Evolutionary conservation across 495 filamentous ascomycete genomes (phyloP).

Genomic region (Lineolata rhizophorae): DNA sequence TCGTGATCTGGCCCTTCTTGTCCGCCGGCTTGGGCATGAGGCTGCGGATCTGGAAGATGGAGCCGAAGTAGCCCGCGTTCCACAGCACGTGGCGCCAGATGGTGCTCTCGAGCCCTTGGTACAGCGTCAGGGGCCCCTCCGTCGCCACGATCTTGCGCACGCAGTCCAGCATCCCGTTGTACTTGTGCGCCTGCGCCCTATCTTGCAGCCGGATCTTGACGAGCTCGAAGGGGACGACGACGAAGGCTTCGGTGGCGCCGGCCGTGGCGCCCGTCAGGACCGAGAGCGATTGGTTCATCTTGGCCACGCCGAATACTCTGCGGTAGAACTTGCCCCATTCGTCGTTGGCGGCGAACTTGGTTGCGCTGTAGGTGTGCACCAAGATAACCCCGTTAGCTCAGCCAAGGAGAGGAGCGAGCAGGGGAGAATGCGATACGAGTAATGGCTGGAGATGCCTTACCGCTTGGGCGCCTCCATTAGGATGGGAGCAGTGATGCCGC

Average conservation of each 20-base stretch:
- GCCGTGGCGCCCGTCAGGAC: constrained; percentile 84
- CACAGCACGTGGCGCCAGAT: constrained; percentile 93
- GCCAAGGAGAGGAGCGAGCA: constrained; percentile 1
- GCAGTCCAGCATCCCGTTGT: constrained; percentile 81
- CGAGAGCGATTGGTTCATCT: constrained; percentile 80
- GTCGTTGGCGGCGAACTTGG: constrained; percentile 97
- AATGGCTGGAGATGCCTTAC: constrained; percentile 12
- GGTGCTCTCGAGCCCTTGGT: constrained; percentile 90
- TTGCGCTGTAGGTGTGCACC: constrained; percentile 42
- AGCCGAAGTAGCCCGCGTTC: constrained; percentile 96
- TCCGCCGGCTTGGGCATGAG: constrained; percentile 57
- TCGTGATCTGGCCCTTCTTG: constrained; percentile 60
- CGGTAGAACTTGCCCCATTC: constrained; percentile 90
- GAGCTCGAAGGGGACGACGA: constrained; percentile 85
- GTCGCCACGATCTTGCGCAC: constrained; percentile 63
- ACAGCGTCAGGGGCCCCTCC: constrained; percentile 75
- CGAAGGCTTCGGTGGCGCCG: constrained; percentile 87
- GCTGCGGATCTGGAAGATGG: constrained; percentile 84
- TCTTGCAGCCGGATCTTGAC: constrained; percentile 95
- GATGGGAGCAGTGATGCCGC: constrained; percentile 88
- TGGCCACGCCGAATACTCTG: constrained; percentile 51
- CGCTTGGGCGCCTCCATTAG: constrained; percentile 96
- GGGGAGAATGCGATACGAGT: neutral
- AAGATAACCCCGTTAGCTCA: no score
- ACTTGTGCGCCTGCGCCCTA: constrained; percentile 80